Evolutionary conservation across 306 rosid genomes (phyloP).

Genomic region (Glycine soja): DNA sequence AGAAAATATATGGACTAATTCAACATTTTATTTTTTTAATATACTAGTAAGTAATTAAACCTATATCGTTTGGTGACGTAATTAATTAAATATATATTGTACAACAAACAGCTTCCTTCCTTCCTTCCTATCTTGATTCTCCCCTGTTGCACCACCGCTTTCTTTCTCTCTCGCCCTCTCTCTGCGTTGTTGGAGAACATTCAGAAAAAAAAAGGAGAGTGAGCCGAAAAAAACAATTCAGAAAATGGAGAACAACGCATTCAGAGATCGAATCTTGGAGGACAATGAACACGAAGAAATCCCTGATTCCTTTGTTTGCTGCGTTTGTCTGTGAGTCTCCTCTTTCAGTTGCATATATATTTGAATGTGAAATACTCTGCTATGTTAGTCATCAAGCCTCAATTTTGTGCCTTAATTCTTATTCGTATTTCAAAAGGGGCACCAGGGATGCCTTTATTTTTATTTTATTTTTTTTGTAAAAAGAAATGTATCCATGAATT

Average conservation of each 20-base stretch:
- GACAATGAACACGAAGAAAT: conserved; percentile 53
- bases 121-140: conserved; percentile 5
- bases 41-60: too few relatives aligned
- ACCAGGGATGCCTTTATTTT: neutral
- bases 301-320: conserved; percentile 70
- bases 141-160: neutral
- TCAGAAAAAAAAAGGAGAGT: neutral
- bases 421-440: conserved; percentile 12
- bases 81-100: conserved; percentile 8
- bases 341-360: neutral
- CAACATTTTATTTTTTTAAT: neutral
- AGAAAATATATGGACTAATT: too few relatives aligned
- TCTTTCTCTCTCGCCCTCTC: neutral
- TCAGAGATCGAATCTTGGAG: conserved; percentile 43
- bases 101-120: neutral
- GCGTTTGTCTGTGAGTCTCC: conserved; percentile 70
- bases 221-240: too few relatives aligned
- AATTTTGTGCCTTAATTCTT: conserved; percentile 25
- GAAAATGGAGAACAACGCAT: conserved; percentile 39
- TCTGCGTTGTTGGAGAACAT: conserved; percentile 15
- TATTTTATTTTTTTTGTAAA: too few relatives aligned
- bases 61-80: too few relatives aligned
- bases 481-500: neutral
- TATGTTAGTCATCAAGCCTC: conserved; percentile 19
- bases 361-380: neutral